Percentiles rank a stretch among this genome's conserved stretches.
These are phyloP conservation scores for Pezizomycotina sp. DNA, from an alignment of 2,329 filamentous ascomycete genomes.

Conservation along the genomic window DNA sequence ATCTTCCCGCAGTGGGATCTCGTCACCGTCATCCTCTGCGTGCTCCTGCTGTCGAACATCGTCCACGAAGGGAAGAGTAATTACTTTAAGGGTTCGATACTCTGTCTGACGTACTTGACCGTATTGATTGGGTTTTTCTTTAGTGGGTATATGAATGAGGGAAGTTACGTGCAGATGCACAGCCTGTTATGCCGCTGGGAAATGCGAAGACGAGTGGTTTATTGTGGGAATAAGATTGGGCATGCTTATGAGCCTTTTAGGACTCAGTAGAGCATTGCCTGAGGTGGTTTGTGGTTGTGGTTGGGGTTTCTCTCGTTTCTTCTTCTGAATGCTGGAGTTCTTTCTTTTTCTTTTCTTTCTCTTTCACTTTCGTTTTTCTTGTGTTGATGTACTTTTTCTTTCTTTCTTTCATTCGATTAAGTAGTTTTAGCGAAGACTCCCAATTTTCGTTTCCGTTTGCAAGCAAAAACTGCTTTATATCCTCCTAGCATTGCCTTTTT, in stretches of 20 bases:
- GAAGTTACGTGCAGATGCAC: neutral
- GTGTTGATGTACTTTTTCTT: slow-evolving; percentile 3
- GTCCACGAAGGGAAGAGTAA: slow-evolving; percentile 98
- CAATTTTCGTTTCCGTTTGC: neutral
- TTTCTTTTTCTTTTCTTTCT: slow-evolving; percentile 2
- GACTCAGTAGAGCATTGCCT: too few species aligned
- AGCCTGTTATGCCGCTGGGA: neutral
- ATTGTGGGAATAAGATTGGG: slow-evolving; percentile 15
- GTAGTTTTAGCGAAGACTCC: slow-evolving; percentile 5
- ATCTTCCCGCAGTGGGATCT: slow-evolving; percentile 99
- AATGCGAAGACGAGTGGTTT: slow-evolving; percentile 13
- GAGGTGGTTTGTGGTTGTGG: too few species aligned
- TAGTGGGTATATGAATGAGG: slow-evolving; percentile 43
- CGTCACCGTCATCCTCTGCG: slow-evolving; percentile 88
- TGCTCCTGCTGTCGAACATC: slow-evolving; percentile 93
- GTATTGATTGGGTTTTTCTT: slow-evolving; percentile 86
- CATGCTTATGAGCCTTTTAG: too few species aligned
- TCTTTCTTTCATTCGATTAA: slow-evolving; percentile 3
- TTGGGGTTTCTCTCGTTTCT: too few species aligned
- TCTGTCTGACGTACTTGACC: slow-evolving; percentile 83
- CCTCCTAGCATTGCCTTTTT: neutral
- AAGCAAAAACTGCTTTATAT: neutral
- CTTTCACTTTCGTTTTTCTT: neutral
- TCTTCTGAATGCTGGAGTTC: neutral
- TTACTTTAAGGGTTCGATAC: slow-evolving; percentile 96